Evolutionary conservation across 805 yeast genomes (phyloP).

Genomic region (Lipomyces oligophaga): DNA sequence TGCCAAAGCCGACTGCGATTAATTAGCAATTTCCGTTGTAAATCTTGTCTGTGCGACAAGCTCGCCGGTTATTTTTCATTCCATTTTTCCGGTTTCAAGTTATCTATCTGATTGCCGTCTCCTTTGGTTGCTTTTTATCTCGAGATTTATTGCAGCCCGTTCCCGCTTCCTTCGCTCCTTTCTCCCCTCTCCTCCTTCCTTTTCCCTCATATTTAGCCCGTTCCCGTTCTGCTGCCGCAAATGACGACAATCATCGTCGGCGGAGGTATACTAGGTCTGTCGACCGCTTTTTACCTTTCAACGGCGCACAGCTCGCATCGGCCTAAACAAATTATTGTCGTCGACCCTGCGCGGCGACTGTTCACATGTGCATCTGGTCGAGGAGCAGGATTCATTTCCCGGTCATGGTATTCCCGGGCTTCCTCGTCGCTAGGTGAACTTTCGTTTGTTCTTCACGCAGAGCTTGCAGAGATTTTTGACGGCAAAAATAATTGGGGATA

Average conservation of each 20-base stretch:
- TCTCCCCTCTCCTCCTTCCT: not conserved
- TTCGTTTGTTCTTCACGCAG: constrained; percentile 25
- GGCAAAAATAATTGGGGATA: constrained; percentile 28
- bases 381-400: constrained; percentile 27
- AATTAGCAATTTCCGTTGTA: no score
- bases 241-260: constrained; percentile 30
- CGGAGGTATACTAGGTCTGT: constrained; percentile 30
- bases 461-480: constrained; percentile 21
- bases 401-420: constrained; percentile 25
- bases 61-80: no score
- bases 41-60: no score
- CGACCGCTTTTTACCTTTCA: constrained; percentile 26
- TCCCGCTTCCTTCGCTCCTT: not conserved
- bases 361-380: constrained; percentile 30
- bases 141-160: not conserved
- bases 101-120: no score
- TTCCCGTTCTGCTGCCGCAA: not conserved
- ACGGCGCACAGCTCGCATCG: constrained; percentile 1
- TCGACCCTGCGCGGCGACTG: constrained; percentile 24
- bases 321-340: constrained; percentile 17
- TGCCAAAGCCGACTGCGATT: no score
- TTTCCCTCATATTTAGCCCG: not conserved
- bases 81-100: no score
- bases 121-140: no score
- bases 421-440: constrained; percentile 26